Conservation (phyloP, 2,329 filamentous ascomycete species). For the Arthrobotrys iridis region DNA sequence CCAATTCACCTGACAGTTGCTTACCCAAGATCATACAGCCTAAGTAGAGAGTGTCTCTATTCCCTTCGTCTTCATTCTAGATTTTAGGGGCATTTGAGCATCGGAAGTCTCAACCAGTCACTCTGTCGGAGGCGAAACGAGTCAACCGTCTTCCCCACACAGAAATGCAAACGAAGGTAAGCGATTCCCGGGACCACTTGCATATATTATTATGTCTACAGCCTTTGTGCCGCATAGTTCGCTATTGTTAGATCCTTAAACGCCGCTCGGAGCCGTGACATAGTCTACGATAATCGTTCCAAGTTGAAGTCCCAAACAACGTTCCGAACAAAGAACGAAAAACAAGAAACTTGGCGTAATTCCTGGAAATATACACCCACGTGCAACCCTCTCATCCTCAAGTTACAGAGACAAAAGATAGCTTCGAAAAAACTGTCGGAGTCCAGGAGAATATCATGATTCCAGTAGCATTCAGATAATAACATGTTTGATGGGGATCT, state of each 20-base stretch:
- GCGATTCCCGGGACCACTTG: neutral
- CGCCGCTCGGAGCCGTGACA: neutral
- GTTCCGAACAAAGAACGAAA: conserved; percentile 11
- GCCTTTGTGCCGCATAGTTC: conserved; percentile 7
- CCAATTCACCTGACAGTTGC: too few species aligned
- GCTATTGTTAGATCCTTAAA: neutral
- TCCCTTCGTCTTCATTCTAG: too few species aligned
- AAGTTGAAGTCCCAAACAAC: neutral
- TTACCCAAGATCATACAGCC: too few species aligned
- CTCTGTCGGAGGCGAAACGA: neutral
- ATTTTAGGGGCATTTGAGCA: neutral
- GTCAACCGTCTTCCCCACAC: neutral
- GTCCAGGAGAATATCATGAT: neutral
- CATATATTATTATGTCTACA: neutral
- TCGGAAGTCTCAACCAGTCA: neutral
- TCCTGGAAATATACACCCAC: neutral
- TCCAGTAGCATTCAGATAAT: neutral
- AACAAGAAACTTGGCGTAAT: neutral
- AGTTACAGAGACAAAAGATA: neutral
- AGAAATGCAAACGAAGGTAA: neutral
- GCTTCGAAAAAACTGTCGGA: neutral
- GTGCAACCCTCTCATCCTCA: neutral
- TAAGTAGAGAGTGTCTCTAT: too few species aligned
- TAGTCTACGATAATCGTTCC: neutral
- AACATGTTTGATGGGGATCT: neutral